These are phyloP conservation scores for Cymbidium sinense DNA, from an alignment of 106 monocot genomes.

Conservation along the genomic window DNA sequence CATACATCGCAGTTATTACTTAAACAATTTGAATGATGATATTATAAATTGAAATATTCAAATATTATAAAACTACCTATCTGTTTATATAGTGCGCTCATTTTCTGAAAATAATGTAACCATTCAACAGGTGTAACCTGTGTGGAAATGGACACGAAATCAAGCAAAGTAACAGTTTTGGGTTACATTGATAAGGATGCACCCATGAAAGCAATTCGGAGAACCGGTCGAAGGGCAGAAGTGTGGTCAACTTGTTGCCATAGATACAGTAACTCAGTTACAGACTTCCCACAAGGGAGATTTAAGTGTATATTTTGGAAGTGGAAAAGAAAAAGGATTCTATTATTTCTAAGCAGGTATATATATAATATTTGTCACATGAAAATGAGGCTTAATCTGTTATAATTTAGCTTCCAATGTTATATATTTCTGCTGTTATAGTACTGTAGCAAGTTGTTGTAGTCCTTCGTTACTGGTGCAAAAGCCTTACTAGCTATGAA, in stretches of 20 bases:
- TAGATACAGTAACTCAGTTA: not conserved
- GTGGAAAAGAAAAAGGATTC: slow-evolving; percentile 2
- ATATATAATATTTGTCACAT: no score
- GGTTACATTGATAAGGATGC: slow-evolving; percentile 7
- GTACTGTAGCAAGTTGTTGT: no score
- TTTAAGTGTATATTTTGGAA: slow-evolving; percentile 7
- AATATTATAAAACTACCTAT: not conserved
- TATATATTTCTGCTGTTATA: no score
- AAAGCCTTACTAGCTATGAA: no score
- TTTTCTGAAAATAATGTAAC: not conserved
- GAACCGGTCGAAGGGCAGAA: slow-evolving; percentile 8
- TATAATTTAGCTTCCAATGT: no score
- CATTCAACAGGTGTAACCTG: slow-evolving; percentile 12
- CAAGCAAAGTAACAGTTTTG: slow-evolving; percentile 17
- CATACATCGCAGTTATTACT: not conserved
- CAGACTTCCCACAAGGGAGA: not conserved
- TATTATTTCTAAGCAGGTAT: not conserved
- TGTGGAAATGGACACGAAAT: slow-evolving; percentile 9
- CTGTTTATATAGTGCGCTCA: not conserved
- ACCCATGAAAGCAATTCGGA: slow-evolving; percentile 6
- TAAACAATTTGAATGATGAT: not conserved
- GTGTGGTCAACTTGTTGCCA: slow-evolving; percentile 3
- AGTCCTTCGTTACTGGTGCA: no score
- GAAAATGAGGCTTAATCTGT: no score
- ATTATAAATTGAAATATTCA: no score